phyloP scores from a whole-genome alignment of 2,329 filamentous ascomycete genomes.

The Aureobasidium musti region DNA sequence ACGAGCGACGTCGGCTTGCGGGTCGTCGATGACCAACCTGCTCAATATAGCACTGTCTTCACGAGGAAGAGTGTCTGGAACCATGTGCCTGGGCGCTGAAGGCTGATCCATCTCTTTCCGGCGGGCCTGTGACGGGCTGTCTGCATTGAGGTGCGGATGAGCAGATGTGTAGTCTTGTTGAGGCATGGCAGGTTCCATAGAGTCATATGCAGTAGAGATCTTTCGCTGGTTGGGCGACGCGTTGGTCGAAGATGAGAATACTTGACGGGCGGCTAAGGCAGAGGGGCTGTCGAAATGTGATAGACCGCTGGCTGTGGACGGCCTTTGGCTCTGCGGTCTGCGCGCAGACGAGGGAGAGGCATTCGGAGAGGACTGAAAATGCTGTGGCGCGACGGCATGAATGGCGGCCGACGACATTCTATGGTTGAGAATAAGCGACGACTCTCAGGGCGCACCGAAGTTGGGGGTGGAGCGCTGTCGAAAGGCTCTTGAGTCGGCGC shows the following conservation, averaged over 20 bases:
- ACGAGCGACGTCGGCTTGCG: conserved; percentile 70
- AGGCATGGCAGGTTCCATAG: conserved; percentile 26
- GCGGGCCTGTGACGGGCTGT: conserved; percentile 16
- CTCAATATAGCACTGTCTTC: conserved; percentile 80
- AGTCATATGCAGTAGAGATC: conserved; percentile 25
- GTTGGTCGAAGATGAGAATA: conserved; percentile 7
- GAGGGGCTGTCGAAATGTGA: conserved; percentile 43
- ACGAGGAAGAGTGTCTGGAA: conserved; percentile 59
- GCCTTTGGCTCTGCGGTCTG: conserved; percentile 43
- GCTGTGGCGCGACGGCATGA: conserved; percentile 37
- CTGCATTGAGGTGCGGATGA: conserved; percentile 30
- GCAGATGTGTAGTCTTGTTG: conserved; percentile 37
- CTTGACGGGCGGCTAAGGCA: conserved; percentile 30
- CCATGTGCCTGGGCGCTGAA: conserved; percentile 58
- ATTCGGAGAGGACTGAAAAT: conserved; percentile 32
- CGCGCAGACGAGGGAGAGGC: conserved; percentile 44
- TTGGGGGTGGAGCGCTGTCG: background rate
- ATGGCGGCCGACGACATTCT: conserved; percentile 41
- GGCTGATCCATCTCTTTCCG: conserved; percentile 35
- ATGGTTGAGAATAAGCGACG: conserved; percentile 24
- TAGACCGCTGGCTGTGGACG: conserved; percentile 45
- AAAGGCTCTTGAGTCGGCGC: background rate
- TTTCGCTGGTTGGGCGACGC: conserved; percentile 23
- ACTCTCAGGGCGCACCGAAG: background rate
- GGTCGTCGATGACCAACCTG: conserved; percentile 73